Conservation (phyloP, 306 rosid genomes). For the Malus orientalis region DNA sequence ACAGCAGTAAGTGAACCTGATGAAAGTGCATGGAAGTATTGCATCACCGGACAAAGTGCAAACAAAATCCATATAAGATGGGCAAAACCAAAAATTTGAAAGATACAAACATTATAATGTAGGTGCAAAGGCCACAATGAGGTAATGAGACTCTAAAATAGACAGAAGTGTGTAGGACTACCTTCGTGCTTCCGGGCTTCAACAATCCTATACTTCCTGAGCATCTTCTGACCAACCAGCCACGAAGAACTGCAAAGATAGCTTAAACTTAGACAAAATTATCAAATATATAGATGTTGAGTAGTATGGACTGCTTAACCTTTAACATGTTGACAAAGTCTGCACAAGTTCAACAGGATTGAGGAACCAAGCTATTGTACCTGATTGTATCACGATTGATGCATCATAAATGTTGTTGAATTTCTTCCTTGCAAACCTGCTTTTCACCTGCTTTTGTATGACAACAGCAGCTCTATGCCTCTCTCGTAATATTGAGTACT, state of each 20-base stretch:
- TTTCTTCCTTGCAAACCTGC: conserved; percentile 37
- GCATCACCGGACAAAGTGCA: neutral
- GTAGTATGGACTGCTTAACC: neutral
- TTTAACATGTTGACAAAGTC: neutral
- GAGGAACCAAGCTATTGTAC: conserved; percentile 23
- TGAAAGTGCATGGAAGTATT: neutral
- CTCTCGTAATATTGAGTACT: conserved; percentile 45
- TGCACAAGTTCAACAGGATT: neutral
- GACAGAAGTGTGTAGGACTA: conserved; percentile 15
- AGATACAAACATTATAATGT: neutral
- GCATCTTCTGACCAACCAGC: conserved; percentile 85
- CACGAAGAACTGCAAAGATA: conserved; percentile 66
- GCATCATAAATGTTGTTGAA: conserved; percentile 44
- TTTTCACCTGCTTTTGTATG: conserved; percentile 66
- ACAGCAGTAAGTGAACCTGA: neutral
- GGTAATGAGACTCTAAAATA: conserved; percentile 10
- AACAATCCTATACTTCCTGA: conserved; percentile 69
- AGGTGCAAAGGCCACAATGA: neutral
- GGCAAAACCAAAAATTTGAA: neutral
- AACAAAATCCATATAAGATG: neutral
- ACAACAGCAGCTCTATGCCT: conserved; percentile 67
- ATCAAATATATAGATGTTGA: neutral
- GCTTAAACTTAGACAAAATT: conserved; percentile 14
- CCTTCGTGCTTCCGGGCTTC: conserved; percentile 54
- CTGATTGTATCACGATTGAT: conserved; percentile 66